Evolutionary conservation across 192 early-diverging fungal species (phyloP), one percentile per base, ranked within the genome.

Genomic region (Entomortierella lignicola): DNA sequence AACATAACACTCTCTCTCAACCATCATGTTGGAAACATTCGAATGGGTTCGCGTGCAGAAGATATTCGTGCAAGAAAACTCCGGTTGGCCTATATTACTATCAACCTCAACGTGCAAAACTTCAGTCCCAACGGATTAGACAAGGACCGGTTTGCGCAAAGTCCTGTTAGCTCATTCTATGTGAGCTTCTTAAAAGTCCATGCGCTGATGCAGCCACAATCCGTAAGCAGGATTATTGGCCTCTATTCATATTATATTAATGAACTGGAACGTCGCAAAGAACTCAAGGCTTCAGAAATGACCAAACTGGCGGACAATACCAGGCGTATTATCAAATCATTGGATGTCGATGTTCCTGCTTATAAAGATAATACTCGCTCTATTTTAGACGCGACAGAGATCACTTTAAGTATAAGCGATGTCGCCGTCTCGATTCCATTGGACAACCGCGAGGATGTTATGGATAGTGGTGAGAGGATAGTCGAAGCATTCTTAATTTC

Each of bases 141-240:
- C 26, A 73, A 81, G 20, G 82, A 87, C 48, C 57, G 64, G 25
- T 59, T 85, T n/a, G 82, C 74, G 8, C 67, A 79, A n/a, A 79
- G 62, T 4, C 21, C 66, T 15, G 75, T 79, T 52, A 79, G 63
- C 29, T 85, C 85, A 13, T 85, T 88, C 26, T 83, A 79, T 58
- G 65, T 94, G 0, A 70, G 83, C 23, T 67, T 94, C 25, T 58
- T 83, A 27, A 91, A 91, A 62, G 72, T 92, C 23, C 89, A 91
- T 60, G 91, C 90, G 0, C 83, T 94, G 8, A 86, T 94, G 89
- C 92, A 93, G 43, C 92, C 93, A 2, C 87, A 82, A 58, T 90
- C 92, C 0, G 55, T 94, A 8, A 87, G 87, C 15, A 85, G 85
- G 55, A 68, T 93, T 12, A 80, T 87, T 8, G 93, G 92, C 41